A percentile compares a stretch with the other conserved stretches of the same genome.
These are phyloP conservation scores for Solanum pimpinellifolium DNA, from an alignment of 257 asterid species.

Conservation along the genomic window DNA sequence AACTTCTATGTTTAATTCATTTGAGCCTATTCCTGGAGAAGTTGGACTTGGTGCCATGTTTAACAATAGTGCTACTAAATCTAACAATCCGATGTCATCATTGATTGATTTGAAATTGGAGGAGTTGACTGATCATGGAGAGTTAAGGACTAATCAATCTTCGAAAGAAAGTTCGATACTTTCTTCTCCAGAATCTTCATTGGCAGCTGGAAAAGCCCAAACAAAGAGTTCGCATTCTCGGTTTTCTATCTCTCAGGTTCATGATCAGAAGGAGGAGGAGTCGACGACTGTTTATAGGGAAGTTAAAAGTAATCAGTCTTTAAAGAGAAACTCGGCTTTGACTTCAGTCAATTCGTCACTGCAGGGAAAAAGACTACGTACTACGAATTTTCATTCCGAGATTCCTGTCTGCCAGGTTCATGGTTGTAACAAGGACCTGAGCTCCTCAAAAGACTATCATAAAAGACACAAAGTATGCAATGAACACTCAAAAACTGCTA, in stretches of 20 bases:
- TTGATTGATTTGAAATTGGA: not conserved
- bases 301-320: not conserved
- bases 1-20: not conserved
- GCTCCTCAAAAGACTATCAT: constrained; percentile 57
- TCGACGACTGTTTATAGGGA: constrained; percentile 2
- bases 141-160: not conserved
- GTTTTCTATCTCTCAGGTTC: constrained; percentile 40
- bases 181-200: constrained; percentile 14
- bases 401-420: constrained; percentile 49
- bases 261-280: constrained; percentile 39
- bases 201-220: constrained; percentile 22
- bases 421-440: constrained; percentile 60
- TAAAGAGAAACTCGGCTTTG: constrained; percentile 2
- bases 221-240: constrained; percentile 11
- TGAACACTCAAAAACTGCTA: constrained; percentile 54
- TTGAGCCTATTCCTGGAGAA: not conserved
- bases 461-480: constrained; percentile 73
- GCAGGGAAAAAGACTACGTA: constrained; percentile 23
- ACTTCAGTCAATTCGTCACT: constrained; percentile 17
- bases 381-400: constrained; percentile 15
- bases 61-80: not conserved
- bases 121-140: constrained; percentile 1
- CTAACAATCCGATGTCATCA: not conserved
- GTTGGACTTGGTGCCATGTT: constrained; percentile 2
- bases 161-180: constrained; percentile 7